phyloP scores from a whole-genome alignment of 1,284 basidiomycete genomes.

The Hemileia vastatrix region DNA sequence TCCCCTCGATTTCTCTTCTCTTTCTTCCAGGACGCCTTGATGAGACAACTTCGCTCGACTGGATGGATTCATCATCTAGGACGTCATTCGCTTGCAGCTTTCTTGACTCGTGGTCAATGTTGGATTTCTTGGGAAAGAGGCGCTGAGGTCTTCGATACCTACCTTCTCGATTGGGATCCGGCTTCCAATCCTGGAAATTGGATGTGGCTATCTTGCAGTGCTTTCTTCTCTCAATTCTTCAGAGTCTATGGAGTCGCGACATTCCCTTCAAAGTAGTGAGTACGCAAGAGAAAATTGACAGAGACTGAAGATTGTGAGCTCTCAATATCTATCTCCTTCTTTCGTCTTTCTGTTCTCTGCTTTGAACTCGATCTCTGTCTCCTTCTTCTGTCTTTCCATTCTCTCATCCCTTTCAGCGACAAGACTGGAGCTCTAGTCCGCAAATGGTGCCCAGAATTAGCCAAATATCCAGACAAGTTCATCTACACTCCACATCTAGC shows the following conservation, averaged over 20 bases:
- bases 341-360: no score
- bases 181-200: slow-evolving; percentile 48
- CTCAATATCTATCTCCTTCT: no score
- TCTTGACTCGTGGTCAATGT: slow-evolving; percentile 52
- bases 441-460: slow-evolving; percentile 49
- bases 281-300: no score
- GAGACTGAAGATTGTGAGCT: no score
- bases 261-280: no score
- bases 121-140: slow-evolving; percentile 54
- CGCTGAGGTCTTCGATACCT: slow-evolving; percentile 50
- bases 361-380: background rate
- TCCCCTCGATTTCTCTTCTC: no score
- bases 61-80: slow-evolving; percentile 52
- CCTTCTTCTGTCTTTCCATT: slow-evolving; percentile 28
- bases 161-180: slow-evolving; percentile 49
- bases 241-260: no score
- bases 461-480: slow-evolving; percentile 43
- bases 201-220: slow-evolving; percentile 51
- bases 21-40: no score
- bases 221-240: slow-evolving; percentile 46
- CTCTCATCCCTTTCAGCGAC: slow-evolving; percentile 47
- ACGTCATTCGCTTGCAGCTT: slow-evolving; percentile 52
- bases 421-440: slow-evolving; percentile 47
- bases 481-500: slow-evolving; percentile 40
- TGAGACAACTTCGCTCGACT: slow-evolving; percentile 48